Conservation (phyloP, 148 eudicot genomes). For the Silene conica region DNA sequence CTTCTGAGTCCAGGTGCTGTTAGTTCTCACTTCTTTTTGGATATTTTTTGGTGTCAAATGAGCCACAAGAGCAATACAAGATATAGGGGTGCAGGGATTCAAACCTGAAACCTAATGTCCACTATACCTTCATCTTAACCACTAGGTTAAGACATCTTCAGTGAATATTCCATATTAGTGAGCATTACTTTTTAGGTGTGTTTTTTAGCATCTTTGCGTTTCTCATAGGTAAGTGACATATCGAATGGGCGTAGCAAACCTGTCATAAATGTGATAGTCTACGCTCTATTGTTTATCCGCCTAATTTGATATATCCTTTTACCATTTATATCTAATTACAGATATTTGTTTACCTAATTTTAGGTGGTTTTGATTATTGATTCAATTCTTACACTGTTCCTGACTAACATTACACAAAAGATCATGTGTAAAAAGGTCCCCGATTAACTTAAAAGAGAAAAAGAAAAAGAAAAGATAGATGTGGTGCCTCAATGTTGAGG, state of each 20-base stretch:
- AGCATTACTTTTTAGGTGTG: neutral
- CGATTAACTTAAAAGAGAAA: neutral
- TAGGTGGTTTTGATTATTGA: neutral
- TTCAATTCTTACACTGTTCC: neutral
- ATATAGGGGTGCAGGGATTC: no score
- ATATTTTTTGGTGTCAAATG: no score
- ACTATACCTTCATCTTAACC: no score
- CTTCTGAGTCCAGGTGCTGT: neutral
- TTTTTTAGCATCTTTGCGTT: neutral
- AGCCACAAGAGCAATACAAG: no score
- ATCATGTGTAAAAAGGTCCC: conserved; percentile 10
- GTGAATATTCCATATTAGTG: neutral
- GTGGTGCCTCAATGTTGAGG: neutral
- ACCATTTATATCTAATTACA: neutral
- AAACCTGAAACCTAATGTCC: no score
- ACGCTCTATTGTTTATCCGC: conserved; percentile 1
- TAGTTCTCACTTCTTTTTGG: neutral
- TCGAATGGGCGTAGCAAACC: neutral
- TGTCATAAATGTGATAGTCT: neutral
- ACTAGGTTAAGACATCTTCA: no score
- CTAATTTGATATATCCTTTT: neutral
- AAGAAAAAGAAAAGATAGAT: neutral
- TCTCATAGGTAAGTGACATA: conserved; percentile 1
- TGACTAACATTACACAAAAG: neutral
- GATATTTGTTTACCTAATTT: conserved; percentile 7